Evolutionary conservation across 2,329 filamentous ascomycete species (phyloP).

Genomic region (Fusarium anguioides): DNA sequence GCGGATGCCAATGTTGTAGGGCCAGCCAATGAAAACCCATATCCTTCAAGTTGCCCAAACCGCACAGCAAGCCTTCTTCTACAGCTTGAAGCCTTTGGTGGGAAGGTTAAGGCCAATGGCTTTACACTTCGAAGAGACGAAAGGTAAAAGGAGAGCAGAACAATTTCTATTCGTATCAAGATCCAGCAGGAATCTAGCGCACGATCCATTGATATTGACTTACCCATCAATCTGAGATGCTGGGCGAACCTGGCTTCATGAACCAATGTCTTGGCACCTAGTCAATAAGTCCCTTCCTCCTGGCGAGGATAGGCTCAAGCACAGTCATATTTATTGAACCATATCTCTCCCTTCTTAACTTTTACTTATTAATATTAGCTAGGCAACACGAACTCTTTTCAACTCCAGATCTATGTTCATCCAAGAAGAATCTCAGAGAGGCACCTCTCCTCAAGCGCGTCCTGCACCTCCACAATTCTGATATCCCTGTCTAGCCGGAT

Average conservation of each 20-base stretch:
- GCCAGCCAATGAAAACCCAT: constrained; percentile 31
- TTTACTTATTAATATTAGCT: not conserved
- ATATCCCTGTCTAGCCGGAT: constrained; percentile 40
- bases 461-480: constrained; percentile 34
- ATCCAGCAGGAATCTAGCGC: not conserved
- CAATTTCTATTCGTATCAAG: not conserved
- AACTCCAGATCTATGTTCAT: not conserved
- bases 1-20: constrained; percentile 31
- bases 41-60: too few relatives aligned
- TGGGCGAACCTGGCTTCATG: not conserved
- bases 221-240: not conserved
- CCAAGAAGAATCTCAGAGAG: constrained; percentile 1
- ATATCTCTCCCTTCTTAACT: not conserved
- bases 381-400: not conserved
- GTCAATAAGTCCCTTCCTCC: too few relatives aligned
- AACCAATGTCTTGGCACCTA: constrained; percentile 16
- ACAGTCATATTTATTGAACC: not conserved
- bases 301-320: too few relatives aligned
- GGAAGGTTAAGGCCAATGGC: not conserved
- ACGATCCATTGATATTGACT: not conserved
- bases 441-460: constrained; percentile 3
- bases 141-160: not conserved
- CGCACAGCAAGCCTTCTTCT: not conserved
- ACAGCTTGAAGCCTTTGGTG: not conserved
- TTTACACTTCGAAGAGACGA: not conserved